Conservation (phyloP, 2,329 filamentous ascomycete genomes). For the Hypomyces perniciosus region DNA sequence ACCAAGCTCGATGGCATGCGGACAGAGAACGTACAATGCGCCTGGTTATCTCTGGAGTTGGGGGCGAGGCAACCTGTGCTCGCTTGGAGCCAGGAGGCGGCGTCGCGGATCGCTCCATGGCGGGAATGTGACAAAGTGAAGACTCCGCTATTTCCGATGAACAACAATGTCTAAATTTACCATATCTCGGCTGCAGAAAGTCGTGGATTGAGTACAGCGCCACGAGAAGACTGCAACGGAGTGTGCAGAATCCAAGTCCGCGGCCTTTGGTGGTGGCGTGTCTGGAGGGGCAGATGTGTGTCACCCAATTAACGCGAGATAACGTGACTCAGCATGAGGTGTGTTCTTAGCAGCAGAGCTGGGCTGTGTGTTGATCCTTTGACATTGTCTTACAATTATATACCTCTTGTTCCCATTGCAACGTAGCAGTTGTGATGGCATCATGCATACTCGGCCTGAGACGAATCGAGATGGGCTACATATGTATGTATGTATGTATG, state of each 20-base stretch:
- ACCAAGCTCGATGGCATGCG: not conserved
- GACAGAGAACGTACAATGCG: constrained; percentile 43
- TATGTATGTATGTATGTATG: no score
- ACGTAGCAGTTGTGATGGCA: not conserved
- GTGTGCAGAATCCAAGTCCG: not conserved
- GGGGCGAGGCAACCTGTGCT: constrained; percentile 36
- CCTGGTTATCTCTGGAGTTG: constrained; percentile 48
- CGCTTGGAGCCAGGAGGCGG: constrained; percentile 33
- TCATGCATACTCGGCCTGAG: no score
- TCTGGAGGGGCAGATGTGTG: constrained; percentile 22
- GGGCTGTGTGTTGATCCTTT: not conserved
- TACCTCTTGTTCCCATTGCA: no score
- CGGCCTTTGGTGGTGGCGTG: not conserved
- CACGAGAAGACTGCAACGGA: not conserved
- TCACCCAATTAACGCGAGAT: constrained; percentile 24
- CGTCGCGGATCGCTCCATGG: constrained; percentile 44
- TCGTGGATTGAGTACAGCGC: not conserved
- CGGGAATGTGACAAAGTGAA: not conserved
- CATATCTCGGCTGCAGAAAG: no score
- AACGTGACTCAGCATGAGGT: constrained; percentile 20
- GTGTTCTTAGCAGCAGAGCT: not conserved
- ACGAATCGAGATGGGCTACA: no score
- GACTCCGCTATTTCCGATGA: not conserved
- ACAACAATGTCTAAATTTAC: not conserved
- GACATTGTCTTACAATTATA: no score